Percentiles rank a stretch among this genome's conserved stretches.
Evolutionary conservation across 2,329 filamentous ascomycete genomes (phyloP).

Genomic region (Microdochium nivale): DNA sequence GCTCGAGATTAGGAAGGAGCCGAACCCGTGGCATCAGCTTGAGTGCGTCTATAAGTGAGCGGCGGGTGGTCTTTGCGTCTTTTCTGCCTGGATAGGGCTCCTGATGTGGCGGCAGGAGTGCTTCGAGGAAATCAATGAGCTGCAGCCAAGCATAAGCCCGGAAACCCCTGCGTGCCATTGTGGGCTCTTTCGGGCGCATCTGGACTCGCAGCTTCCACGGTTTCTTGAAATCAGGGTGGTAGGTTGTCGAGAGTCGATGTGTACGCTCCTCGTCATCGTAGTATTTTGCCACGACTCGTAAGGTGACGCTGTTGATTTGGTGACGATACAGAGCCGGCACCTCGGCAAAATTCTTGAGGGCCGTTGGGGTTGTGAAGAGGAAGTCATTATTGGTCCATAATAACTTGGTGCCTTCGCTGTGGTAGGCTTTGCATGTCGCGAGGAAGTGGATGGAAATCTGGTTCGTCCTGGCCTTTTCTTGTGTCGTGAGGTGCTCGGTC

Average conservation of each 20-base stretch:
- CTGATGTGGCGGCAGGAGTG: conserved; percentile 41
- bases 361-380: conserved; percentile 42
- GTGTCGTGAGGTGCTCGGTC: conserved; percentile 31
- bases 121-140: conserved; percentile 41
- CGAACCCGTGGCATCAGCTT: conserved; percentile 21
- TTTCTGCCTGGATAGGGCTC: conserved; percentile 21
- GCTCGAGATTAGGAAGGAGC: conserved; percentile 37
- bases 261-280: conserved; percentile 40
- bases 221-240: conserved; percentile 34
- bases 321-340: conserved; percentile 32
- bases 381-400: conserved; percentile 46
- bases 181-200: conserved; percentile 33
- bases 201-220: conserved; percentile 32
- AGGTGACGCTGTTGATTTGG: conserved; percentile 34
- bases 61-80: conserved; percentile 3
- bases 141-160: conserved; percentile 47
- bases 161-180: conserved; percentile 40
- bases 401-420: conserved; percentile 37
- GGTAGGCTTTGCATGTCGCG: conserved; percentile 39
- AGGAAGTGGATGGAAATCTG: conserved; percentile 46
- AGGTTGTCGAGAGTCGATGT: conserved; percentile 30
- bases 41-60: neutral
- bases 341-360: conserved; percentile 39
- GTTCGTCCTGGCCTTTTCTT: conserved; percentile 32
- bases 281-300: conserved; percentile 46